Base-by-base conservation (phyloP, 805 yeast genomes). In the Pichia membranifaciens region DNA sequence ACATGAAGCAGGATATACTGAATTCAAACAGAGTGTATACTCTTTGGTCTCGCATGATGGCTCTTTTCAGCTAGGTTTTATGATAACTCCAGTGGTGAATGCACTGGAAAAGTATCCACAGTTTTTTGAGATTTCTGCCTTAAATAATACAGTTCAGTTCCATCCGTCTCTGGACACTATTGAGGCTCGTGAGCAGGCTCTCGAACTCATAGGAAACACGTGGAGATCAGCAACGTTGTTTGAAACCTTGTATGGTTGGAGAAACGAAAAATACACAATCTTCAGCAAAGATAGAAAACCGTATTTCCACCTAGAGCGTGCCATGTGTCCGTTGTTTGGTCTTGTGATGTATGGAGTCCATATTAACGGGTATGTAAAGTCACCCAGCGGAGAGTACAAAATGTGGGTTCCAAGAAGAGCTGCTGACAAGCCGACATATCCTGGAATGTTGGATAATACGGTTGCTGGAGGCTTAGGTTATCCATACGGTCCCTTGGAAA, bases 391-490 rank as follows among this genome's bases (percentile, higher is more conserved):
- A 1, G 66, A 69, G 31, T 51, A 75, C 29, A 75, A 77, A 56
- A 57, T 84, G 49, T 93, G 98, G 98, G 74, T 91, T 9, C 96
- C 99, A 0, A 69, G 87, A 51, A 70, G 99, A 54, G 75, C 97
- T 0, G 62, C 70, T 5, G 73, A 80, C 2, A 93, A 93, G 62
- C 83, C 83, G 16, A 93, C 99, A 0, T 91, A 79, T 68, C 98
- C 99, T 0, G 84, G 86, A 0, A 84, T 79, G 85, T 73, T 90
- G 34, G 99, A 93, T 62, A 91, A 90, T 62, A 88, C 95, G 1
- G 86, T 93, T 6, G 99, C 96, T 0, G 99, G 99, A 1, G 99
- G 99, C 0, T 58, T 93, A 4, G 96, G 95, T 0, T 73, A 82
- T 61, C 96, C 96, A 0, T 71, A 78, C 54, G 87, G 89, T 0